Base-by-base conservation (phyloP, 2,329 filamentous ascomycete species). In the Orbilia quercus region DNA sequence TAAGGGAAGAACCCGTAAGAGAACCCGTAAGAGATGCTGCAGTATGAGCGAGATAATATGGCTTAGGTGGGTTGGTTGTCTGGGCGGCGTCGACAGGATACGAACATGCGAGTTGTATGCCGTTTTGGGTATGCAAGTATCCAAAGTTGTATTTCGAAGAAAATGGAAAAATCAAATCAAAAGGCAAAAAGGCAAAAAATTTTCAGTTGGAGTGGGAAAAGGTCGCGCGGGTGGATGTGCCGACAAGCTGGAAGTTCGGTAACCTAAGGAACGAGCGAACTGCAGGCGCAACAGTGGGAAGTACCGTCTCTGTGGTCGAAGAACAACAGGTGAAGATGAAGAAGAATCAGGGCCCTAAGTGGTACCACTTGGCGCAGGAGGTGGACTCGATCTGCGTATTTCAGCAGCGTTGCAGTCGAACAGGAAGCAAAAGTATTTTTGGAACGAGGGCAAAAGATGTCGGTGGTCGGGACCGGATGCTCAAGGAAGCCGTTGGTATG, bases 11-110 rank as follows among this genome's bases (percentile, higher is more conserved):
- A 47, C n/a, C n/a, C n/a, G n/a, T n/a, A n/a, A n/a, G n/a, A 51
- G 38, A 22, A 23, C 34, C 5, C 23, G 48, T 51, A 34, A 51
- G 51, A 73, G 66, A 62, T 65, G 69, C 60, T 73, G 69, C 54
- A 65, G 69, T 60, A 73, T 73, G 69, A 55, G 69, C 60, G 69
- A 73, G 69, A 73, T 73, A 73, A 42, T 73, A 54, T 50, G 47
- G 60, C 59, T 25, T 22, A 28, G 60, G 54, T 44, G 67, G 53
- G 59, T 51, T 59, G 67, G 59, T 44, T 63, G 60, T 66, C 60
- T 62, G 22, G 45, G 64, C 55, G 55, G 55, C 55, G 69, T 66
- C 53, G 69, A 73, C 60, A 34, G 28, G 51, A 16, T 25, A 34
- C 23, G 45, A 36, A 36, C 51, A 66, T 60, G 69, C 69, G 57